phyloP scores from a whole-genome alignment of 73 alveolate genomes.

The Breviolum minutum region DNA sequence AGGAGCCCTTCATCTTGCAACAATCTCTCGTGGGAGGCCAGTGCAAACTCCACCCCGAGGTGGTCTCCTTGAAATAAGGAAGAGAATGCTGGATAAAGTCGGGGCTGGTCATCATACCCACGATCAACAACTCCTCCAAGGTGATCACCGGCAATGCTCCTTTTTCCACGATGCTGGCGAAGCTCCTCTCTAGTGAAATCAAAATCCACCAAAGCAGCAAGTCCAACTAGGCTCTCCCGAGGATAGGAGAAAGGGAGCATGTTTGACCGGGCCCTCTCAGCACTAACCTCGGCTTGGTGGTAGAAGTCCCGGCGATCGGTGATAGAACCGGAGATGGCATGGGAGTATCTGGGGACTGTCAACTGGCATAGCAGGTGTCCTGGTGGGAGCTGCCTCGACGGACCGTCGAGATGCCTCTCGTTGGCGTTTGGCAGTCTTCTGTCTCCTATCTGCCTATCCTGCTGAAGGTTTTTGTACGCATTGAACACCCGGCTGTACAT shows the following conservation, averaged over 20 bases:
- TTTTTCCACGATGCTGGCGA: no score
- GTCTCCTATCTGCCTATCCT: conserved; percentile 17
- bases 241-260: background rate
- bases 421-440: background rate
- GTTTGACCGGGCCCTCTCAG: background rate
- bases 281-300: background rate
- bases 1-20: background rate
- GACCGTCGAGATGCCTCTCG: background rate
- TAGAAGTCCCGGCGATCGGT: conserved; percentile 15
- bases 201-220: background rate
- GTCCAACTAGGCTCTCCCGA: background rate
- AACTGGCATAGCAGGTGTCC: background rate
- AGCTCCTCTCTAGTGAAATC: background rate
- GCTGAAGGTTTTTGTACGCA: background rate
- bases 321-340: background rate
- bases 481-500: background rate
- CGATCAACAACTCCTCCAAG: background rate
- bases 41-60: conserved; percentile 27
- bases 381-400: background rate
- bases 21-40: background rate
- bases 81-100: background rate
- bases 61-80: conserved; percentile 10
- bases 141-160: background rate
- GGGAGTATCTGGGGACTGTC: no score
- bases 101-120: no score